Evolutionary conservation across 768 basidiomycete species (phyloP).

Genomic region (Lepiota subincarnata): DNA sequence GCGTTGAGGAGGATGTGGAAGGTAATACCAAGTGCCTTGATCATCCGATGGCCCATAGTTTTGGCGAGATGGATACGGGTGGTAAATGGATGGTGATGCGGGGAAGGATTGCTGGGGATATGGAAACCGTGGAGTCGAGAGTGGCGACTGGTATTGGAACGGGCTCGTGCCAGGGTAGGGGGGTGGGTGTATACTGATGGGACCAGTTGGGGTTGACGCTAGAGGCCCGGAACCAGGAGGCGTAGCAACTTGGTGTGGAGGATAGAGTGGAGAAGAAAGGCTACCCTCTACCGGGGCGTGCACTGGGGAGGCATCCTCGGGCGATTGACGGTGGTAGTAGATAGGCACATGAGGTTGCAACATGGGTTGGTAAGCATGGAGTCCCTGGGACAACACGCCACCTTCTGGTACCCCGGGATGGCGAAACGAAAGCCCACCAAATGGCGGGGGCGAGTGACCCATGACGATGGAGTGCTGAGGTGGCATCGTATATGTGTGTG

Average conservation of each 20-base stretch:
- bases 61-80: constrained; percentile 23
- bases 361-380: constrained; percentile 40
- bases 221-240: constrained; percentile 3
- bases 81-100: constrained; percentile 32
- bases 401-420: constrained; percentile 30
- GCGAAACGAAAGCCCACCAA: constrained; percentile 30
- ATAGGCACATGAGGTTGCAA: constrained; percentile 33
- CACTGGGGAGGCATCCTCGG: constrained; percentile 26
- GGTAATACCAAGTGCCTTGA: constrained; percentile 54
- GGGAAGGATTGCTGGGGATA: constrained; percentile 35
- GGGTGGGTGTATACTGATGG: constrained; percentile 21
- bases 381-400: constrained; percentile 34
- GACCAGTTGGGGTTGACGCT: constrained; percentile 18
- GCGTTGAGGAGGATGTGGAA: constrained; percentile 27
- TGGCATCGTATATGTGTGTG: constrained; percentile 40
- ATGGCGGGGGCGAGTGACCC: constrained; percentile 31
- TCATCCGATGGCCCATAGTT: constrained; percentile 17
- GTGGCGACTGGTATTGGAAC: constrained; percentile 29
- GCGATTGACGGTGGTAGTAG: constrained; percentile 33
- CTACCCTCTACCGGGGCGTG: constrained; percentile 14
- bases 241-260: constrained; percentile 14
- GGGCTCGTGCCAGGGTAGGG: constrained; percentile 23
- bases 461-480: constrained; percentile 34
- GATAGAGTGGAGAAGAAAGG: constrained; percentile 19
- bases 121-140: constrained; percentile 28